Evolutionary conservation across 148 eudicot species (phyloP), one percentile per base, ranked within the genome.

Genomic region (Camellia japonica): DNA sequence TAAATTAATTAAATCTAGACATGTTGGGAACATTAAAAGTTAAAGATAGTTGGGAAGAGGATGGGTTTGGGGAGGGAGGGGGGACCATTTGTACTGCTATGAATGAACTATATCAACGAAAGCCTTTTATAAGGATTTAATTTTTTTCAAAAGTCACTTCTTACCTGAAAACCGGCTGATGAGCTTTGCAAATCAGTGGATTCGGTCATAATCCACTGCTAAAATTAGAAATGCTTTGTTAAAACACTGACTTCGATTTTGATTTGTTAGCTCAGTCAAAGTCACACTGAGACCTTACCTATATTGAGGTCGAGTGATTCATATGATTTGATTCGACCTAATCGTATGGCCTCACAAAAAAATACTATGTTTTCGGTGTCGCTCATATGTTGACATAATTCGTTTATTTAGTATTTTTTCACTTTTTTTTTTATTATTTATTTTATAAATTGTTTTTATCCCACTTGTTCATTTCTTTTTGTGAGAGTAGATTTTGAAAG

Each of bases 11-110:
- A 18, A 42, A 42, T 42, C 65, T 18, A 75, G 68, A 60, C 51
- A 20, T 41, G n/a, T 68, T 10, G 81, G 81, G 68, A 69, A 58
- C 43, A 52, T 55, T 78, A 56, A 78, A 78, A 78, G 75, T 78
- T 58, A 75, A 75, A 74, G 49, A 73, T 52, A 69, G n/a, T 67
- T 41, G 71, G 73, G 54, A 16, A 68, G 30, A 69, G 54, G 20
- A 46, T 3, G 66, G 7, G 38, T 30, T 30, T 30, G 38, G 38
- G 44, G 19, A 3, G 30, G 9, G 15, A 5, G 80, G 65, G 80
- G 80, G 81, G 81, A 70, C 73, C 81, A 71, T 78, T 66, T 78
- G 23, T 38, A 18, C n/a, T 56, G 18, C 20, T 23, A 6, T 66
- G 23, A 55, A 51, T 30, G 38, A 30, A 30, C 38, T 30, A 30